Conservation (phyloP, 768 basidiomycete genomes). For the Rhodocollybia butyracea region DNA sequence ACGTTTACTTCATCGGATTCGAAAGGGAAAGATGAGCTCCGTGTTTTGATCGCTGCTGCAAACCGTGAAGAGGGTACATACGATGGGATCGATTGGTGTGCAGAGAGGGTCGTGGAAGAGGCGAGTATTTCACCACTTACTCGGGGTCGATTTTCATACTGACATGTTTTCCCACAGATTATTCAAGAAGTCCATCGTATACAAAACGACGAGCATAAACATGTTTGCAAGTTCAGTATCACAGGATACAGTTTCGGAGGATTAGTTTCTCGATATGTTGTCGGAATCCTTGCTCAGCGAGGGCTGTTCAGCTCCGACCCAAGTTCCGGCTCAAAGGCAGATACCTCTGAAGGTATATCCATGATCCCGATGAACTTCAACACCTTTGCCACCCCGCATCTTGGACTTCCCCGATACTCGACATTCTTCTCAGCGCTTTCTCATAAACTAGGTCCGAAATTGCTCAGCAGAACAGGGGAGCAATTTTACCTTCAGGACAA, state of each 20-base stretch:
- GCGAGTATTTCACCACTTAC: conserved; percentile 30
- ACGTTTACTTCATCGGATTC: conserved; percentile 13
- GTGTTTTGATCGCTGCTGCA: conserved; percentile 61
- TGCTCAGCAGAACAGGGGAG: conserved; percentile 56
- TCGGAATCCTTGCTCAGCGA: conserved; percentile 36
- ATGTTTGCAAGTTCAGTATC: conserved; percentile 67
- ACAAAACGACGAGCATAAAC: conserved; percentile 42
- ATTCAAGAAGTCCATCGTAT: conserved; percentile 38
- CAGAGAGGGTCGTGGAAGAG: conserved; percentile 77
- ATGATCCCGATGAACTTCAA: conserved; percentile 52
- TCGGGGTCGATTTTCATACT: not conserved
- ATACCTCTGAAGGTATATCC: not conserved
- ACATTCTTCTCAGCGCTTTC: conserved; percentile 38
- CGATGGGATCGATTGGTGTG: conserved; percentile 84
- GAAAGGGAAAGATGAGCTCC: conserved; percentile 43
- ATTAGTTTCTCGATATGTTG: conserved; percentile 72
- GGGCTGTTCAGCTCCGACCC: conserved; percentile 47
- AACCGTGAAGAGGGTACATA: conserved; percentile 71
- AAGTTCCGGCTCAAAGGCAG: not conserved
- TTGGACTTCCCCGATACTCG: conserved; percentile 50
- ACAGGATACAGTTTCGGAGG: conserved; percentile 84
- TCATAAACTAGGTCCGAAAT: conserved; percentile 42
- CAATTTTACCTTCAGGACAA: conserved; percentile 53
- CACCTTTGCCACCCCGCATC: conserved; percentile 62
- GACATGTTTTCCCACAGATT: not conserved